Evolutionary conservation across 495 filamentous ascomycete species (phyloP).

Genomic region (Penicillium ucsense): DNA sequence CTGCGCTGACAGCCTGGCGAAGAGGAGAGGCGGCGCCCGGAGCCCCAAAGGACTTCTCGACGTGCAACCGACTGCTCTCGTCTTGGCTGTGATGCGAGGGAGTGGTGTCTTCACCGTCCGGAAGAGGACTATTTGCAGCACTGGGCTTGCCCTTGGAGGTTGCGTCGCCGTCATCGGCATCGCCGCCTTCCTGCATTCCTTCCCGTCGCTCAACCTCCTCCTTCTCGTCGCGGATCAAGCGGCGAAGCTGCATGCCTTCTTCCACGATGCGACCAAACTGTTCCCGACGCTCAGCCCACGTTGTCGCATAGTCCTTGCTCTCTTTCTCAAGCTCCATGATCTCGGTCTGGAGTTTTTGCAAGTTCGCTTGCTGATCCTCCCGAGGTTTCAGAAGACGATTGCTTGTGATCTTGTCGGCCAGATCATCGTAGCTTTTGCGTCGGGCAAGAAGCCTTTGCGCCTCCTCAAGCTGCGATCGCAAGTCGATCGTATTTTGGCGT

Average conservation of each 20-base stretch:
- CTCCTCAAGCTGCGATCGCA: conserved; percentile 63
- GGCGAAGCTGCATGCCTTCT: conserved; percentile 75
- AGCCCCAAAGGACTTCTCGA: conserved; percentile 22
- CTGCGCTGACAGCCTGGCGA: conserved; percentile 24
- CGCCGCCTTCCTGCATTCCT: conserved; percentile 70
- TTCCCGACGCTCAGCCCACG: conserved; percentile 76
- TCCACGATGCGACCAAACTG: conserved; percentile 89
- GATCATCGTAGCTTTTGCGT: conserved; percentile 77
- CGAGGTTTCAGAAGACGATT: conserved; percentile 70
- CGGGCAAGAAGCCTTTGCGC: conserved; percentile 66
- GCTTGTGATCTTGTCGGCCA: conserved; percentile 76
- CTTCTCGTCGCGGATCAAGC: conserved; percentile 89
- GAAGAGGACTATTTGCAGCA: conserved; percentile 57
- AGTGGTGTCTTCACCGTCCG: conserved; percentile 42
- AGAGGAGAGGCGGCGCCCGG: conserved; percentile 32
- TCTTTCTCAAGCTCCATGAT: conserved; percentile 81
- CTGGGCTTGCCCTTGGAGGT: conserved; percentile 40
- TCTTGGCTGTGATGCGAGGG: conserved; percentile 41
- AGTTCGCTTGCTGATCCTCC: conserved; percentile 68
- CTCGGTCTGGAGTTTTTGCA: conserved; percentile 75
- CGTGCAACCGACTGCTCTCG: conserved; percentile 30
- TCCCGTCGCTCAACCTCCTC: conserved; percentile 70
- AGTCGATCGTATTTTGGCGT: conserved; percentile 59
- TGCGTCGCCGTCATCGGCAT: conserved; percentile 60
- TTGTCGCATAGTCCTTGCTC: conserved; percentile 67